Percentiles rank a stretch among this genome's conserved stretches.
Evolutionary conservation across 176 grass and related monocot genomes (phyloP).

Genomic region (Eremochloa ophiuroides): DNA sequence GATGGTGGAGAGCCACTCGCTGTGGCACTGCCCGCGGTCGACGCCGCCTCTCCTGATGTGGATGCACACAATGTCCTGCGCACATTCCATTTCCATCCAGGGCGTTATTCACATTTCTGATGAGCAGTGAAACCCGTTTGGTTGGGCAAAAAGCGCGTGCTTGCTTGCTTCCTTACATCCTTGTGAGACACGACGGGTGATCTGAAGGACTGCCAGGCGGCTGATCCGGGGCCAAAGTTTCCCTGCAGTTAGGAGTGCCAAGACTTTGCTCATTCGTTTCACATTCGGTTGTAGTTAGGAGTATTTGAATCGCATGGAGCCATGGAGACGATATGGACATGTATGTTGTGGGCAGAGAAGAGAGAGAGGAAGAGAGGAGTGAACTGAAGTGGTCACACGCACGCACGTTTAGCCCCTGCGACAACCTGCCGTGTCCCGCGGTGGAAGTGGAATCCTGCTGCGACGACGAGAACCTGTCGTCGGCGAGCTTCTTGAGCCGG

Average conservation of each 20-base stretch:
- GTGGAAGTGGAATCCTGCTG: conserved; percentile 5
- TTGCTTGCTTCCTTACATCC: conserved; percentile 37
- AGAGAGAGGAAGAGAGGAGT: background rate
- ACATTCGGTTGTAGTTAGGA: background rate
- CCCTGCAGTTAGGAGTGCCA: no score
- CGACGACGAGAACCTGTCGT: conserved; percentile 38
- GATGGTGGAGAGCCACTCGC: conserved; percentile 67
- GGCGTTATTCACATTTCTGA: background rate
- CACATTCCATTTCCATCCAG: background rate
- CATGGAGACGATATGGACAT: background rate
- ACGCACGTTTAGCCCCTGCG: conserved; percentile 37
- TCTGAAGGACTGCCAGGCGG: conserved; percentile 32
- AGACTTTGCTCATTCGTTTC: background rate
- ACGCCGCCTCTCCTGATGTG: conserved; percentile 72
- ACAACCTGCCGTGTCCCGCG: background rate
- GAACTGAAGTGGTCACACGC: background rate
- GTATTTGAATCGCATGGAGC: background rate
- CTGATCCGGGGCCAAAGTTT: conserved; percentile 32
- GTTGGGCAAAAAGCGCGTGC: background rate
- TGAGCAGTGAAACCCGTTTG: background rate
- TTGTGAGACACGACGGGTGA: conserved; percentile 44
- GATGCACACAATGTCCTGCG: conserved; percentile 57
- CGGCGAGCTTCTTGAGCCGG: conserved; percentile 52
- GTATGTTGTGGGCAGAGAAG: background rate
- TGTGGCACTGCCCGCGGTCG: conserved; percentile 46